These are phyloP conservation scores for Crithidia brevicula DNA, from an alignment of 208 protist genomes.

Conservation along the genomic window DNA sequence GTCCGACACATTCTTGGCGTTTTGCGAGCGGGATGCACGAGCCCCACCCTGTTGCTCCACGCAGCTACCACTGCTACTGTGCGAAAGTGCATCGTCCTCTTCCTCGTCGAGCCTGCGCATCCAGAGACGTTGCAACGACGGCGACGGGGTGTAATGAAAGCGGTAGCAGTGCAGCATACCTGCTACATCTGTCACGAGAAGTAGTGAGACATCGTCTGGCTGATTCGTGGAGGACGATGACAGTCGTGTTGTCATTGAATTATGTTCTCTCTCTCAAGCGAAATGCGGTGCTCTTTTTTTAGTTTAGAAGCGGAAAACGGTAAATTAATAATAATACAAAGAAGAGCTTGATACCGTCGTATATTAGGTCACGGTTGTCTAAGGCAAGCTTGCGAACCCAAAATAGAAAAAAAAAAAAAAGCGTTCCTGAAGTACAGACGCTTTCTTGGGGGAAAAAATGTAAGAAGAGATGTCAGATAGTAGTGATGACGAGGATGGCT, in stretches of 20 bases:
- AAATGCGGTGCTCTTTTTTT: no score
- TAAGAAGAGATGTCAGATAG: no score
- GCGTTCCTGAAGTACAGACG: no score
- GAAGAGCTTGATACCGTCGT: no score
- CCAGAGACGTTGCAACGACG: constrained; percentile 6
- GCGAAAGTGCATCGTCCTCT: not conserved
- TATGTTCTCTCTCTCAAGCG: no score
- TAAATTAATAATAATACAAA: no score
- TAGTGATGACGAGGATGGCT: no score
- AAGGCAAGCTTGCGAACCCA: no score
- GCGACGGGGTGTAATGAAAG: not conserved
- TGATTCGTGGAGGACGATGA: not conserved
- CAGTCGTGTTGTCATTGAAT: not conserved
- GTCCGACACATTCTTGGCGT: not conserved
- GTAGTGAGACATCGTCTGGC: not conserved
- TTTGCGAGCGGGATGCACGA: not conserved
- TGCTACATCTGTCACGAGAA: constrained; percentile 21
- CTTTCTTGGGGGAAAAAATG: no score
- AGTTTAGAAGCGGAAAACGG: no score
- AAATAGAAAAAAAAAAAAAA: no score
- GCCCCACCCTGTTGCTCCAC: not conserved
- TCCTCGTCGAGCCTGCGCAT: not conserved
- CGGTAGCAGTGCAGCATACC: constrained; percentile 30
- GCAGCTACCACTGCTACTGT: not conserved
- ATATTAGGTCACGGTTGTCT: no score